Evolutionary conservation across 371 early-diverging fungal species (phyloP), one percentile per base, ranked within the genome.

Genomic region (Lichtheimia hyalospora): DNA sequence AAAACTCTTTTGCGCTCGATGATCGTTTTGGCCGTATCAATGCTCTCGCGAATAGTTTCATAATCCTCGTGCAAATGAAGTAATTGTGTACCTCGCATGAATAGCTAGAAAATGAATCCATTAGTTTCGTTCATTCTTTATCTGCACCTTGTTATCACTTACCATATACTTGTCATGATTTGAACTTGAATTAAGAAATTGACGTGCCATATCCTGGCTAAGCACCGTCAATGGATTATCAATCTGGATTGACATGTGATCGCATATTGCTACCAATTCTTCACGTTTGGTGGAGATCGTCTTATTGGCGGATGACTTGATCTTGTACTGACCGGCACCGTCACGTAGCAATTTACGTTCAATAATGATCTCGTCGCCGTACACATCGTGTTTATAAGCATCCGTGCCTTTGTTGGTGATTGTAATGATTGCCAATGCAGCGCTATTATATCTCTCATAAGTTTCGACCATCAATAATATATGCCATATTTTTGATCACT

Each of bases 141-240:
- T 8, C 34, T 1, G 10, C 8, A 8, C 0, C 10, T 10, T 1
- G 10, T 23, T 41, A 25, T 7, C 13, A 40, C 28, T 34, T 67
- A 85, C 86, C 64, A 82, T 83, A 73, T 96, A 97, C 69, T 94
- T 94, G 44, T 95, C 94, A 53, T 89, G 82, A 2, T 90, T 66
- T 3, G 92, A 84, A 56, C 92, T 89, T 40, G 89, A 86, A 40
- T 87, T 87, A 16, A 98, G 74, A 60, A 97, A 98, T 71, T 89
- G 87, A 39, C 93, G 84, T 3, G 99, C 96, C 10, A 90, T 86
- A 52, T 98, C 99, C 63, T 98, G 99, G 1, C 90, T 90, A 14
- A 98, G 84, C 18, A 96, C 85, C 52, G 89, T 91, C 69, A 98
- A 74, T 5, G 98, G 97, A 60, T 97, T 98, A 67, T 93, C 94